Evolutionary conservation across 2,329 filamentous ascomycete genomes (phyloP).

Genomic region (Neurospora sp.): DNA sequence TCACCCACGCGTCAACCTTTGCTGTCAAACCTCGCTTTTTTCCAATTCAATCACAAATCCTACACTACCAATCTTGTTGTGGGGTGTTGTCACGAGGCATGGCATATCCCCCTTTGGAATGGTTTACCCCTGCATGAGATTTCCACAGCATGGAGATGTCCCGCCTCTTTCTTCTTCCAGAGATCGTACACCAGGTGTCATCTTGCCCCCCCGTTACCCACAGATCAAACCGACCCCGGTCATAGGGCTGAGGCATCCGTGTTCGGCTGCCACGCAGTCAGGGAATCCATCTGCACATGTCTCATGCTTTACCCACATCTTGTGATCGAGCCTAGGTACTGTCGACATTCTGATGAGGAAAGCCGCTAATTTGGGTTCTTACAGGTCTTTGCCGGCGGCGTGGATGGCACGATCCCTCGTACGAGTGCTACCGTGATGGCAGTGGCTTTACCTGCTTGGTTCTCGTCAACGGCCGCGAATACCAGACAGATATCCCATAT

Average conservation of each 20-base stretch:
- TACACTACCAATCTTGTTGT: conserved; percentile 11
- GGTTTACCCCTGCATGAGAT: conserved; percentile 21
- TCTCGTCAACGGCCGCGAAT: conserved; percentile 91
- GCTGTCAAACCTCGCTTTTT: not conserved
- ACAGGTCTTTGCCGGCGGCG: conserved; percentile 88
- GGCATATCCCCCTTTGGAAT: conserved; percentile 16
- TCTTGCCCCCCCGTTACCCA: conserved; percentile 9
- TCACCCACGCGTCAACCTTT: conserved; percentile 21
- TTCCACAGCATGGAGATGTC: conserved; percentile 20
- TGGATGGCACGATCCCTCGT: conserved; percentile 85
- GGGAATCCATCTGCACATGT: conserved; percentile 1
- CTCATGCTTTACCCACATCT: not conserved
- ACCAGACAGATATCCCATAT: conserved; percentile 82
- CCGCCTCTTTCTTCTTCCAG: conserved; percentile 14
- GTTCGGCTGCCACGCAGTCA: conserved; percentile 27
- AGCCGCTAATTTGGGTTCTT: conserved; percentile 25
- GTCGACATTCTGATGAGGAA: not conserved
- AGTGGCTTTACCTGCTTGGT: conserved; percentile 83
- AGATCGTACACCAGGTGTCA: conserved; percentile 11
- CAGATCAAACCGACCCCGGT: conserved; percentile 9
- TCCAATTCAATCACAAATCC: conserved; percentile 4
- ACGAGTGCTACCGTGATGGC: conserved; percentile 67
- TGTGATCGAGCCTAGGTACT: not conserved
- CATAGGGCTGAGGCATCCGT: conserved; percentile 22
- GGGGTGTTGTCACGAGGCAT: conserved; percentile 16